phyloP scores from a whole-genome alignment of 2,329 filamentous ascomycete genomes.

The Claviceps capensis region DNA sequence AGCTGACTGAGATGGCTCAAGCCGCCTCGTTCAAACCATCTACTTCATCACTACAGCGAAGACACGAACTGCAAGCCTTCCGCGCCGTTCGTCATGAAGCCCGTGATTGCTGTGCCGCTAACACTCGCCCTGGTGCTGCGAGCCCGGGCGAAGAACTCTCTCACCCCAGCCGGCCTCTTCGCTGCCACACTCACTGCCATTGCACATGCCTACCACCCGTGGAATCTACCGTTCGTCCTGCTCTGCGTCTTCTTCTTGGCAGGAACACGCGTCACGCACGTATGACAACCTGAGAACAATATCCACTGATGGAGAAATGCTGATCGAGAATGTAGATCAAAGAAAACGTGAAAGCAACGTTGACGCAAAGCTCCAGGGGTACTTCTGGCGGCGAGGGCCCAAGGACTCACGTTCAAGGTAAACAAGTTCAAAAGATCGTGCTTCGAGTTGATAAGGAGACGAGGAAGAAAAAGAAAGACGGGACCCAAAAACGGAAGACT shows the following conservation, averaged over 20 bases:
- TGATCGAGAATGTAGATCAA: conserved; percentile 47
- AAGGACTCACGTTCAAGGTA: conserved; percentile 69
- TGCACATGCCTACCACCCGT: conserved; percentile 82
- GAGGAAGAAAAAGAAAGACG: background rate
- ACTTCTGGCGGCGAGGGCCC: conserved; percentile 65
- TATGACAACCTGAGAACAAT: conserved; percentile 19
- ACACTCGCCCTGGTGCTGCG: conserved; percentile 50
- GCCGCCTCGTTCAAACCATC: background rate
- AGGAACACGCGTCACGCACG: conserved; percentile 74
- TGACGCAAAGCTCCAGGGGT: conserved; percentile 68
- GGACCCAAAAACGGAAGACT: too few relatives aligned
- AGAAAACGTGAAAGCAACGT: conserved; percentile 65
- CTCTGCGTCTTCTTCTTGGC: conserved; percentile 76
- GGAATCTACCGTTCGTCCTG: conserved; percentile 79
- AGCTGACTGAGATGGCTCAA: too few relatives aligned
- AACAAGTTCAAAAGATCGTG: conserved; percentile 1
- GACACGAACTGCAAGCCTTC: background rate
- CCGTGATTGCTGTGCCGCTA: conserved; percentile 41
- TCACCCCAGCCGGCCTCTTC: conserved; percentile 64
- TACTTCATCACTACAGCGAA: background rate
- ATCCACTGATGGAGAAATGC: background rate
- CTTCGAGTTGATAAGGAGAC: background rate
- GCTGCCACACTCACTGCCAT: conserved; percentile 60
- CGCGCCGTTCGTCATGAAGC: conserved; percentile 33
- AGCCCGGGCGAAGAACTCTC: conserved; percentile 57